phyloP scores from a whole-genome alignment of 768 basidiomycete genomes.

The Leucosporidium scottii region DNA sequence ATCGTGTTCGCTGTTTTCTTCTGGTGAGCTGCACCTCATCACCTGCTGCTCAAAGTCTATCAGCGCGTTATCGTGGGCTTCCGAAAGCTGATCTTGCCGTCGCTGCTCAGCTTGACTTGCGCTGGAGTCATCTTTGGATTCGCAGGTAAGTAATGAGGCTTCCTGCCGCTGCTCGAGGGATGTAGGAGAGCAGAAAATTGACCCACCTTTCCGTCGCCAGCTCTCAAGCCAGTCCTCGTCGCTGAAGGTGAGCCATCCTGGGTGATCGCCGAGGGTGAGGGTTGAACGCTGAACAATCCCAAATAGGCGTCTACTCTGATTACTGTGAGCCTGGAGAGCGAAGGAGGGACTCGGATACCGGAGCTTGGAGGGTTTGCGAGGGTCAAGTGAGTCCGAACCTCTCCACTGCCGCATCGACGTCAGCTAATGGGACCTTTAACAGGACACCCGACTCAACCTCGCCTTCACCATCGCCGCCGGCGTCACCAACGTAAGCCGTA shows the following conservation, averaged over 20 bases:
- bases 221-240: constrained; percentile 43
- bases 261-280: not conserved
- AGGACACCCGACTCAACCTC: constrained; percentile 41
- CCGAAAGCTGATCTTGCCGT: not conserved
- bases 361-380: constrained; percentile 26
- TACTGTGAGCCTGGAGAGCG: constrained; percentile 35
- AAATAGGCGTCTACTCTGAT: constrained; percentile 38
- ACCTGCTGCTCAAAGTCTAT: not conserved
- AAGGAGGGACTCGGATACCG: not conserved
- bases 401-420: too few relatives aligned
- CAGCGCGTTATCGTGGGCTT: not conserved
- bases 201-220: constrained; percentile 13
- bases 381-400: constrained; percentile 30
- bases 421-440: too few relatives aligned
- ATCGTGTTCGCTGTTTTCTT: constrained; percentile 22
- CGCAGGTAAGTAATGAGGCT: constrained; percentile 20
- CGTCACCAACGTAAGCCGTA: constrained; percentile 39
- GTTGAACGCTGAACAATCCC: not conserved
- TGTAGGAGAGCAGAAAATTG: not conserved
- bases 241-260: constrained; percentile 31
- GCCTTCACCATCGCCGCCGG: constrained; percentile 43
- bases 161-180: not conserved
- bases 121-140: constrained; percentile 43
- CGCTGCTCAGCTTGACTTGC: constrained; percentile 30
- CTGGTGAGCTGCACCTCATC: constrained; percentile 15